These are phyloP conservation scores for Cyphellophora attinorum DNA, from an alignment of 2,329 filamentous ascomycete genomes.

Conservation along the genomic window DNA sequence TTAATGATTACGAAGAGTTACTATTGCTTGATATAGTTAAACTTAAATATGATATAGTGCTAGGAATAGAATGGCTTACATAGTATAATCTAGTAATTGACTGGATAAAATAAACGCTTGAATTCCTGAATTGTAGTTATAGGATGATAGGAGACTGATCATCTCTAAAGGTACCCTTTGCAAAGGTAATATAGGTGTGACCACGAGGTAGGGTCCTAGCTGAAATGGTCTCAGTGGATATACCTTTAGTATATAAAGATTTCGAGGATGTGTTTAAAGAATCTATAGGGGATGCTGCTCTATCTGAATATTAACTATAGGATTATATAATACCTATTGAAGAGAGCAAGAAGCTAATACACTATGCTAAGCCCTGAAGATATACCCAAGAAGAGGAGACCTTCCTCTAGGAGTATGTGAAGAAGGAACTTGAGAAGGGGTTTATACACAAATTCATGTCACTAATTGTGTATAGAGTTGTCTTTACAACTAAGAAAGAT, in stretches of 20 bases:
- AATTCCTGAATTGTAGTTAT: constrained; percentile 1
- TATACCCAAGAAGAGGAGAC: not conserved
- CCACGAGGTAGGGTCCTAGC: not conserved
- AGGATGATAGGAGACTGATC: not conserved
- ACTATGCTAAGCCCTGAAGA: not conserved
- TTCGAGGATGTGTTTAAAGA: constrained; percentile 1
- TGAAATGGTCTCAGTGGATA: not conserved
- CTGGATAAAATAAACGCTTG: not conserved
- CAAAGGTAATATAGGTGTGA: constrained; percentile 1
- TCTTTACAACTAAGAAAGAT: constrained; percentile 25
- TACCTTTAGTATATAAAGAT: not conserved
- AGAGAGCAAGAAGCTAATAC: not conserved
- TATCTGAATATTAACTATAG: constrained; percentile 1
- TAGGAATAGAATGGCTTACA: constrained; percentile 1
- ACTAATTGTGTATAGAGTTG: constrained; percentile 16
- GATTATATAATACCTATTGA: not conserved
- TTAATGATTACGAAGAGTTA: not conserved
- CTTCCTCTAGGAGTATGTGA: constrained; percentile 13
- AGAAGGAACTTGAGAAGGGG: constrained; percentile 12
- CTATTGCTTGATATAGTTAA: not conserved
- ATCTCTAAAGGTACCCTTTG: not conserved
- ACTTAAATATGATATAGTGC: not conserved
- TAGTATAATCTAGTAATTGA: constrained; percentile 1
- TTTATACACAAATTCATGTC: constrained; percentile 14
- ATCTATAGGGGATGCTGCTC: not conserved